phyloP scores from a whole-genome alignment of 192 early-diverging fungal genomes.

The Pilaira anomala region DNA sequence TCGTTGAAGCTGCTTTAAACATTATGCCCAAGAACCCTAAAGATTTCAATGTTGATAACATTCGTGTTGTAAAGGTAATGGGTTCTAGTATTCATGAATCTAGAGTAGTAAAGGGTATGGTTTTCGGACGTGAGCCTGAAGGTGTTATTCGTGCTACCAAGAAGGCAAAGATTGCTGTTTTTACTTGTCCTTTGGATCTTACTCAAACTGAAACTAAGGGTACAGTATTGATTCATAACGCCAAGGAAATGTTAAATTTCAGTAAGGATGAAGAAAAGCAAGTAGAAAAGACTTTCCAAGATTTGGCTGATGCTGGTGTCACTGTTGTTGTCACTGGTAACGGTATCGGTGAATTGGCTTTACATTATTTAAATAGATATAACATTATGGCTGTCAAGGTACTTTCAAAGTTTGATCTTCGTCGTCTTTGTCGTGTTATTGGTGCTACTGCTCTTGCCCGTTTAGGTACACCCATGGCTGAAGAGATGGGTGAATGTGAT shows the following conservation, averaged over 20 bases:
- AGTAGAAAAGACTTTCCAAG: conserved; percentile 82
- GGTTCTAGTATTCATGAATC: conserved; percentile 89
- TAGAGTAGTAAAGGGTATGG: conserved; percentile 92
- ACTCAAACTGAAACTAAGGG: conserved; percentile 98
- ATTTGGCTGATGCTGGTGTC: conserved; percentile 89
- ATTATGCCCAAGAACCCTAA: conserved; percentile 87
- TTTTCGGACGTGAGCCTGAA: conserved; percentile 91
- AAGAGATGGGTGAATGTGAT: conserved; percentile 98
- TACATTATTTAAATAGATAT: conserved; percentile 93
- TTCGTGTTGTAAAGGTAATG: conserved; percentile 97
- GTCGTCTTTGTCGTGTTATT: conserved; percentile 88
- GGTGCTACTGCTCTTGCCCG: conserved; percentile 92
- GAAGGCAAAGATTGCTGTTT: conserved; percentile 92
- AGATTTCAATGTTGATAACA: conserved; percentile 92
- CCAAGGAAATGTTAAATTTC: conserved; percentile 94
- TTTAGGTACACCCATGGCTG: conserved; percentile 86
- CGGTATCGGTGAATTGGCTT: conserved; percentile 87
- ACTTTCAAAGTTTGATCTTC: conserved; percentile 94
- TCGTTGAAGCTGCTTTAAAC: conserved; percentile 78
- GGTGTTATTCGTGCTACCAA: conserved; percentile 62
- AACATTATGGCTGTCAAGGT: conserved; percentile 88
- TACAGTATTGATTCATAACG: conserved; percentile 95
- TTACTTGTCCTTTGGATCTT: conserved; percentile 90
- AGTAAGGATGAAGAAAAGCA: conserved; percentile 93
- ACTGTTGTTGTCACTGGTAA: conserved; percentile 90